Percentiles rank a stretch among this genome's conserved stretches.
These are phyloP conservation scores for Rutstroemia sp. DNA, from an alignment of 2,329 filamentous ascomycete genomes.

Conservation along the genomic window DNA sequence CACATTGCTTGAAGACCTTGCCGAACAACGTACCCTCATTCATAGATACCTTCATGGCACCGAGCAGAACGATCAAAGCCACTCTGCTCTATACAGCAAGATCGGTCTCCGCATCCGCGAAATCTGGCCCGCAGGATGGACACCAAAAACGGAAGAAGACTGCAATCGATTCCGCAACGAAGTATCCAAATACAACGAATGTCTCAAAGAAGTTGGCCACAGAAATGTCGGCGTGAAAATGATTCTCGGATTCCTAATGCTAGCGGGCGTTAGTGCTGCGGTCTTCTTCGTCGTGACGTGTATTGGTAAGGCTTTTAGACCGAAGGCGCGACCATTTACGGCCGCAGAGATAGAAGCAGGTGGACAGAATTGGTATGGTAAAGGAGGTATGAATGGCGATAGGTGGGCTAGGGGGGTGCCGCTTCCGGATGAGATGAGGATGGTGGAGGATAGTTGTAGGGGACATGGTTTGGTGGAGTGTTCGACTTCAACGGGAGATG, in stretches of 20 bases:
- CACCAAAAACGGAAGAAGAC: background rate
- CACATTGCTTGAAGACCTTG: background rate
- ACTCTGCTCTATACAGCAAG: background rate
- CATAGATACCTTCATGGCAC: background rate
- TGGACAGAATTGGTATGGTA: background rate
- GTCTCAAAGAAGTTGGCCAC: background rate
- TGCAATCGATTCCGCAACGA: background rate
- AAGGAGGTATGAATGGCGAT: background rate
- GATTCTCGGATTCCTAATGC: background rate
- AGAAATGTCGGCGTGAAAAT: constrained; percentile 4
- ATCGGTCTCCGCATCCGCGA: background rate
- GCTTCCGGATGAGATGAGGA: background rate
- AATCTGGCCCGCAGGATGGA: constrained; percentile 3
- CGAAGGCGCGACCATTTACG: background rate
- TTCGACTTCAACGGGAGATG: background rate
- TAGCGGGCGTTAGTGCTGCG: background rate
- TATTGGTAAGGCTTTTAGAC: background rate
- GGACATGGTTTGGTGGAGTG: background rate
- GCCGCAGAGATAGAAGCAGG: background rate
- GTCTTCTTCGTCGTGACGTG: constrained; percentile 4
- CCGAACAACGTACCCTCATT: background rate
- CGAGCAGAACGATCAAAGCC: background rate
- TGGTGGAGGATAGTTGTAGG: background rate
- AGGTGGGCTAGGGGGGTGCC: background rate
- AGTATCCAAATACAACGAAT: background rate